Conservation (phyloP, 2,329 filamentous ascomycete genomes). For the Anisogramma anomala region DNA sequence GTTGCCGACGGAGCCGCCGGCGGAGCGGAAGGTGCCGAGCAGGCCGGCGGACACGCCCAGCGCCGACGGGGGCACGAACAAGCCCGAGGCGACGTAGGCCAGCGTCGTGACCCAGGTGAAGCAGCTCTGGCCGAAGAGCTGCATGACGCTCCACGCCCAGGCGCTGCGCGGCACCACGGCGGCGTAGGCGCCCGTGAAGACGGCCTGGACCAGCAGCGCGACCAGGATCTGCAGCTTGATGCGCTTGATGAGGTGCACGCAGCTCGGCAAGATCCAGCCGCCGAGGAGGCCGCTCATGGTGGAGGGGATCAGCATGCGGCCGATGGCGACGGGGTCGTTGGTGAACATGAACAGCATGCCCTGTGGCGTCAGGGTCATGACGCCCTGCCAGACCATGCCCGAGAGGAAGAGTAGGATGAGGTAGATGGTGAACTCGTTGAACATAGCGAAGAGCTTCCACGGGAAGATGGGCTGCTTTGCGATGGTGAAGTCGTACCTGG, state of each 20-base stretch:
- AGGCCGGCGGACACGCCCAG: slow-evolving; percentile 22
- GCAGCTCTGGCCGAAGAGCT: slow-evolving; percentile 22
- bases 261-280: slow-evolving; percentile 21
- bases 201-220: slow-evolving; percentile 21
- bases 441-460: slow-evolving; percentile 19
- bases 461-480: slow-evolving; percentile 19
- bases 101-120: slow-evolving; percentile 24
- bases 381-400: slow-evolving; percentile 17
- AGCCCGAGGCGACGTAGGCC: slow-evolving; percentile 21
- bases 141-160: slow-evolving; percentile 21
- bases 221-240: slow-evolving; percentile 22
- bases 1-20: slow-evolving; percentile 24
- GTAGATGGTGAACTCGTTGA: slow-evolving; percentile 22
- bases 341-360: slow-evolving; percentile 23
- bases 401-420: slow-evolving; percentile 23
- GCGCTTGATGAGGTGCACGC: slow-evolving; percentile 23
- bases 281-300: slow-evolving; percentile 18
- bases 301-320: slow-evolving; percentile 19
- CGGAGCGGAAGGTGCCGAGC: slow-evolving; percentile 22
- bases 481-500: slow-evolving; percentile 18
- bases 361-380: slow-evolving; percentile 21
- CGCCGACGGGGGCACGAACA: slow-evolving; percentile 22
- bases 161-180: slow-evolving; percentile 20
- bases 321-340: slow-evolving; percentile 20
- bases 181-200: slow-evolving; percentile 21